Evolutionary conservation across 305 asterid genomes (phyloP), one percentile per base, ranked within the genome.

Genomic region (Rubia balearica): DNA sequence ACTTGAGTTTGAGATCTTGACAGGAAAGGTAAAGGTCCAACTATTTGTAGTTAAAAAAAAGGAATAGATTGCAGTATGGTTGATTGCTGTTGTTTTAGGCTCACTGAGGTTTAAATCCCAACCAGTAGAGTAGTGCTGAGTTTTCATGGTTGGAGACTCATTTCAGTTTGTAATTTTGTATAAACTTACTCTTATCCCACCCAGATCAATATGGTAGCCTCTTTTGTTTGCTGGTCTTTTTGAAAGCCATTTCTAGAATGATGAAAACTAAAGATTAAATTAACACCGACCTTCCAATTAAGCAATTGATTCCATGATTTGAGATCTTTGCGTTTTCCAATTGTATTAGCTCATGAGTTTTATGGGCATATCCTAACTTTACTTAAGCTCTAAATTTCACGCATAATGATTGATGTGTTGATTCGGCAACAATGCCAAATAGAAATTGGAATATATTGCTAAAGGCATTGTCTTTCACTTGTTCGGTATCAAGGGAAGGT

Each of bases 1-100:
- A 80, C 86, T 94, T 19, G 84, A 89, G 75, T 85, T 78, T 69
- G 99, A 94, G 83, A 81, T 94, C 74, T 82, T 94, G 82, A 79
- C 90, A 4, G 95, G 92, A 79, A 91, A 91, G 92, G 98, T 91
- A 85, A 83, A 49, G 36, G 67, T 64, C 67, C 64, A 22, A 45
- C 22, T 40, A 41, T 60, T 33, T 48, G 17, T 33, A 12, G 30
- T 3, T 22, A 57, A 57, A 22, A 36, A 21, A 57, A 8, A 21
- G 21, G 16, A 21, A 57, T 57, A 21, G 62, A 57, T 57, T 21
- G 22, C 21, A 51, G 59, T 51, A 51, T 51, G 57, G 62, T 56
- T 56, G 6, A 8, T 56, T 8, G 33, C 1, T 56, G 5, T 9
- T 56, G 41, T 61, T 33, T 16, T 30, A 33, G 40, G 46, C 24